phyloP scores from a whole-genome alignment of 495 filamentous ascomycete genomes.

The Aspergillus indologenus region DNA sequence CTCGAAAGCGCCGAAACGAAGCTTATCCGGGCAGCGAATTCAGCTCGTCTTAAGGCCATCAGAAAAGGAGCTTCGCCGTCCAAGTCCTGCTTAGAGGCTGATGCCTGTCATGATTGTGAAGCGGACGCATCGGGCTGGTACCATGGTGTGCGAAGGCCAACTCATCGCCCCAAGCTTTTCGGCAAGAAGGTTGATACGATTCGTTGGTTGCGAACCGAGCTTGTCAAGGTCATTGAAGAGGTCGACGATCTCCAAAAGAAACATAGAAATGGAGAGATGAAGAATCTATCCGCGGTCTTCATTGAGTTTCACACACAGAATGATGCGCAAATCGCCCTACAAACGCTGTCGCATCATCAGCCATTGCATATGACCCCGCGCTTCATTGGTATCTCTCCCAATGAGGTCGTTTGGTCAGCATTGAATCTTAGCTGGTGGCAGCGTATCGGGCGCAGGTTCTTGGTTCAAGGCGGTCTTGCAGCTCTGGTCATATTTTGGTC shows the following conservation, averaged over 20 bases:
- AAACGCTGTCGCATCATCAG: slow-evolving; percentile 78
- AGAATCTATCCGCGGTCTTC: slow-evolving; percentile 67
- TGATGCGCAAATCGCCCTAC: slow-evolving; percentile 76
- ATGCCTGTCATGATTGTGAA: slow-evolving; percentile 37
- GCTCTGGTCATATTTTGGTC: slow-evolving; percentile 89
- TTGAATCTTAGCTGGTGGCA: slow-evolving; percentile 83
- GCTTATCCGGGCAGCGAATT: slow-evolving; percentile 60
- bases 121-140: slow-evolving; percentile 46
- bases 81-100: slow-evolving; percentile 1
- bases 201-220: slow-evolving; percentile 72
- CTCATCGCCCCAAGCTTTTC: slow-evolving; percentile 51
- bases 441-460: slow-evolving; percentile 62
- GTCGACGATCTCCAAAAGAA: slow-evolving; percentile 61
- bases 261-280: slow-evolving; percentile 44
- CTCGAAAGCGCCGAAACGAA: slow-evolving; percentile 65
- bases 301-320: slow-evolving; percentile 78
- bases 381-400: slow-evolving; percentile 72
- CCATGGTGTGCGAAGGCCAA: slow-evolving; percentile 50
- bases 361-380: slow-evolving; percentile 83
- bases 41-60: slow-evolving; percentile 43
- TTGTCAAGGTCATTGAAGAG: slow-evolving; percentile 66
- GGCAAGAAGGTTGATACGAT: slow-evolving; percentile 81
- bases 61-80: slow-evolving; percentile 26
- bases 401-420: slow-evolving; percentile 80
- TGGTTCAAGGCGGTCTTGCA: slow-evolving; percentile 63